These are phyloP conservation scores for Coniochaeta sp. DNA, from an alignment of 2,329 filamentous ascomycete species.

Conservation along the genomic window DNA sequence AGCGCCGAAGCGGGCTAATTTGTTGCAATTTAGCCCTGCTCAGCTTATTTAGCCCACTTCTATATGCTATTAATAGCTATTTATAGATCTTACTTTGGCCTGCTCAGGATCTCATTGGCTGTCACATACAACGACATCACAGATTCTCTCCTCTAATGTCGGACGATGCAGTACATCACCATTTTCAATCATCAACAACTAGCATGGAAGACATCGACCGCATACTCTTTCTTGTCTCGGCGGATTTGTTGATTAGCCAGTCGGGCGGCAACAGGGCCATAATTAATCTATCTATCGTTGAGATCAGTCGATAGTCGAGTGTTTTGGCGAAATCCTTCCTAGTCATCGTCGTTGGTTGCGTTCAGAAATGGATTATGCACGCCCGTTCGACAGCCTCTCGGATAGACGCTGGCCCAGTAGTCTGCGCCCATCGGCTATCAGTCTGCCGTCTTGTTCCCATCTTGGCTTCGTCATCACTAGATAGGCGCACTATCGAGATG, in stretches of 20 bases:
- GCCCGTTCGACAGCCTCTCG: not conserved
- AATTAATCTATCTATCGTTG: not conserved
- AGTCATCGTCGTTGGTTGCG: not conserved
- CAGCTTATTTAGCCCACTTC: constrained; percentile 14
- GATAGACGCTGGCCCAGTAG: not conserved
- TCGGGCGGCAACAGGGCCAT: not conserved
- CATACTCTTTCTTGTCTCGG: not conserved
- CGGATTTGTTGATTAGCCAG: not conserved
- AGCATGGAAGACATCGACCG: not conserved
- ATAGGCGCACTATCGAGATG: not conserved
- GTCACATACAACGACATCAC: not conserved
- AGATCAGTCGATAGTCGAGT: not conserved
- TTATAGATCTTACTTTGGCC: constrained; percentile 10
- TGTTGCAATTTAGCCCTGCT: not conserved
- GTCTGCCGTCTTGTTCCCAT: not conserved
- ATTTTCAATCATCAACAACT: not conserved
- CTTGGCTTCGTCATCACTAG: not conserved
- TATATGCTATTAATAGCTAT: constrained; percentile 17
- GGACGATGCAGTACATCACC: not conserved
- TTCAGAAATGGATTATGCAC: not conserved
- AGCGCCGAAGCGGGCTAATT: constrained; percentile 12
- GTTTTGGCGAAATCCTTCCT: not conserved
- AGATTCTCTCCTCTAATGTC: not conserved
- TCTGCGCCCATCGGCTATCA: not conserved
- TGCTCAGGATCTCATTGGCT: not conserved